Conservation (phyloP, 2,329 filamentous ascomycete genomes). For the Alternaria metachromatica region DNA sequence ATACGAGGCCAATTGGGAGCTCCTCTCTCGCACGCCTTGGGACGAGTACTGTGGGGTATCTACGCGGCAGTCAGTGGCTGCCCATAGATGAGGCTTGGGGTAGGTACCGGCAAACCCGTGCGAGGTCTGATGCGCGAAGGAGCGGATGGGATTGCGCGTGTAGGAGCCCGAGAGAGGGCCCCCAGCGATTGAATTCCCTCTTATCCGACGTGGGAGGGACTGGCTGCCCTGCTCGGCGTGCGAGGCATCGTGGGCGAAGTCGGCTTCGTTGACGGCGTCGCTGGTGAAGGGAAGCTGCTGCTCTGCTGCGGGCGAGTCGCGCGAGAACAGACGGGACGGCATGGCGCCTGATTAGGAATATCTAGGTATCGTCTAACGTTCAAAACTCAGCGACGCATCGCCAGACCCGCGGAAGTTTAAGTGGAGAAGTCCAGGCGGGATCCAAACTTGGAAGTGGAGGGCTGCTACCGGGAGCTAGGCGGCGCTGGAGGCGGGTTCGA, state of each 20-base stretch:
- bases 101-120: slow-evolving; percentile 64
- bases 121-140: slow-evolving; percentile 72
- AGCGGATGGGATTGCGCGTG: slow-evolving; percentile 68
- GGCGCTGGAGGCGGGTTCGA: slow-evolving; percentile 1
- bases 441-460: slow-evolving; percentile 1
- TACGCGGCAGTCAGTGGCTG: slow-evolving; percentile 49
- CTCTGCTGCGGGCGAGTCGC: slow-evolving; percentile 25
- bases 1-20: slow-evolving; percentile 84
- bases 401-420: not conserved
- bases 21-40: slow-evolving; percentile 81
- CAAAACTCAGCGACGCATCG: slow-evolving; percentile 8
- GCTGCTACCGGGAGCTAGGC: slow-evolving; percentile 4
- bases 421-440: slow-evolving; percentile 3
- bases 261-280: slow-evolving; percentile 38
- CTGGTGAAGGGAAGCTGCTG: slow-evolving; percentile 43
- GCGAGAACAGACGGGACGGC: slow-evolving; percentile 29
- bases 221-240: slow-evolving; percentile 32
- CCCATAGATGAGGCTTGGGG: not conserved
- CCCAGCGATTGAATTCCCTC: slow-evolving; percentile 33
- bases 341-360: slow-evolving; percentile 20
- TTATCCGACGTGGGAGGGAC: slow-evolving; percentile 35
- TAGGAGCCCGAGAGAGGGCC: slow-evolving; percentile 38
- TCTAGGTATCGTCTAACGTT: not conserved
- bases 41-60: slow-evolving; percentile 77
- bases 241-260: slow-evolving; percentile 30